Percentiles rank a stretch among this genome's conserved stretches.
Evolutionary conservation across 495 filamentous ascomycete genomes (phyloP).

Genomic region (Bacidia gigantensis): DNA sequence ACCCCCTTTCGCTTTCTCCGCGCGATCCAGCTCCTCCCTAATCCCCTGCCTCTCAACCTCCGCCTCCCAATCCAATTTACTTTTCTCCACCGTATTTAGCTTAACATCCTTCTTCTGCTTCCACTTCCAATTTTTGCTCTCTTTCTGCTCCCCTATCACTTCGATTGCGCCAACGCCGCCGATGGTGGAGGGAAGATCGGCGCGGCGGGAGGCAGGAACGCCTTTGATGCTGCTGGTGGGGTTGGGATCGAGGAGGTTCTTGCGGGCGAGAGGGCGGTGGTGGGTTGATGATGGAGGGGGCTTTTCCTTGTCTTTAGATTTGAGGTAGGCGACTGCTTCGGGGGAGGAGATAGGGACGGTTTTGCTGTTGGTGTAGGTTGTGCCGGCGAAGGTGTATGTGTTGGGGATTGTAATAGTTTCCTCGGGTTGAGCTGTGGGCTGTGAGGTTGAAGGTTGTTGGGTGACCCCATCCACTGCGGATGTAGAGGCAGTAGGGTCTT

Average conservation of each 20-base stretch:
- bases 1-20: conserved; percentile 70
- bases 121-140: conserved; percentile 12
- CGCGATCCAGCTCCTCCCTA: conserved; percentile 73
- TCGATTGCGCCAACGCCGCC: conserved; percentile 25
- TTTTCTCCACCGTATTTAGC: conserved; percentile 93
- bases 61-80: conserved; percentile 82
- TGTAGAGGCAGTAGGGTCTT: conserved; percentile 1
- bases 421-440: background rate
- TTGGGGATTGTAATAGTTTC: conserved; percentile 71
- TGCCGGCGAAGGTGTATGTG: conserved; percentile 83
- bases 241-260: conserved; percentile 72
- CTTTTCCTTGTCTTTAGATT: conserved; percentile 34
- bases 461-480: too few relatives aligned
- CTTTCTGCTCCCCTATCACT: conserved; percentile 8
- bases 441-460: conserved; percentile 9
- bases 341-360: conserved; percentile 63
- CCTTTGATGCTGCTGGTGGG: conserved; percentile 32
- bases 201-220: conserved; percentile 1
- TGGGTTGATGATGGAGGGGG: conserved; percentile 25
- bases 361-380: conserved; percentile 71
- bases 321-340: conserved; percentile 66
- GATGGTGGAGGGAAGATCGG: conserved; percentile 23
- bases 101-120: conserved; percentile 44
- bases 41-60: conserved; percentile 89
- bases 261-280: conserved; percentile 51